These are phyloP conservation scores for Zygosaccharomyces bailii DNA, from an alignment of 805 yeast genomes.

Conservation along the genomic window DNA sequence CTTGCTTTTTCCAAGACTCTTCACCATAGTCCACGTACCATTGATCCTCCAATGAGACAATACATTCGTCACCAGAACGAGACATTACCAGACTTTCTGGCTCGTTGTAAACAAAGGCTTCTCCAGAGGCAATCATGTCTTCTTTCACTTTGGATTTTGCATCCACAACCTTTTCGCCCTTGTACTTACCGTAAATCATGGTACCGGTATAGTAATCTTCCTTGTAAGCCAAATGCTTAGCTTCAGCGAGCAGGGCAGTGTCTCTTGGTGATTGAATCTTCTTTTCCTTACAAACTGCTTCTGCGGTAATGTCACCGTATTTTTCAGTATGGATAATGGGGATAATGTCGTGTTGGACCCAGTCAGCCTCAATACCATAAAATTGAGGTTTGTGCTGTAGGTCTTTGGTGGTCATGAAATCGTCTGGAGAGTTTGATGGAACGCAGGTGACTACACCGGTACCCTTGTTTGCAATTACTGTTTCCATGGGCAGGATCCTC, in stretches of 20 bases:
- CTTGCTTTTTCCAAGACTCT: conserved; percentile 77
- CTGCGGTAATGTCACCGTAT: conserved; percentile 88
- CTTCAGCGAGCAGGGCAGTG: conserved; percentile 76
- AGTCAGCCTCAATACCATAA: conserved; percentile 76
- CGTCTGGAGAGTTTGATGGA: conserved; percentile 99
- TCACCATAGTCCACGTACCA: conserved; percentile 99
- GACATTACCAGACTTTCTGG: conserved; percentile 89
- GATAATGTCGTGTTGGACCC: conserved; percentile 75
- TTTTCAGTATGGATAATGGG: conserved; percentile 76
- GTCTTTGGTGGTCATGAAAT: conserved; percentile 81
- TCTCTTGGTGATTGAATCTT: conserved; percentile 96
- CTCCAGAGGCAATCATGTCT: conserved; percentile 71
- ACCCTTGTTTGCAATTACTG: conserved; percentile 91
- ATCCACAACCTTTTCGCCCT: conserved; percentile 83
- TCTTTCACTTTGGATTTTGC: conserved; percentile 86
- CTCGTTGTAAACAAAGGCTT: conserved; percentile 88
- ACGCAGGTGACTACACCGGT: conserved; percentile 99
- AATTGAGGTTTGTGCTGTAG: conserved; percentile 86
- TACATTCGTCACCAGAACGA: conserved; percentile 94
- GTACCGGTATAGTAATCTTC: conserved; percentile 93
- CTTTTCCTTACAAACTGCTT: conserved; percentile 73
- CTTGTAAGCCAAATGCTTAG: conserved; percentile 92
- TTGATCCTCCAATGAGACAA: conserved; percentile 96
- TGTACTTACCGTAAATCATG: conserved; percentile 74
- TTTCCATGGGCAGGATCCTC: conserved; percentile 94